Conservation (phyloP, 345 rosid genomes). For the Euphorbia lathyris region DNA sequence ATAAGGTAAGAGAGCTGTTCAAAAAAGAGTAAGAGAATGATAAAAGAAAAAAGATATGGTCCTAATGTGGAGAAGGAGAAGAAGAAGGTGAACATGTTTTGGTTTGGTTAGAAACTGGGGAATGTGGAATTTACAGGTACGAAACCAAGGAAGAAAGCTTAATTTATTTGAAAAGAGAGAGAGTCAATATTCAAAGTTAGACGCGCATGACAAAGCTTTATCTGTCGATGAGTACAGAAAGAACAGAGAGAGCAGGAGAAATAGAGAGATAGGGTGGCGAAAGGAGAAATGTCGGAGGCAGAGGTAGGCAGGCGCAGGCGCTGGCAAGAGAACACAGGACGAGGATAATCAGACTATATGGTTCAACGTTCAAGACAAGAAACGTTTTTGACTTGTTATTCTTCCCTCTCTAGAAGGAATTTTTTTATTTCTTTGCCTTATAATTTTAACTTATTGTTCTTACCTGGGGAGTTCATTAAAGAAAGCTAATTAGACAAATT, state of each 20-base stretch:
- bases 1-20: conserved; percentile 60
- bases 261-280: background rate
- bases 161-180: background rate
- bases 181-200: background rate
- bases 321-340: too few relatives aligned
- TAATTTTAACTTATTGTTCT: too few relatives aligned
- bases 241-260: background rate
- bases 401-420: too few relatives aligned
- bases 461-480: too few relatives aligned
- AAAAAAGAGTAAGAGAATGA: conserved; percentile 34
- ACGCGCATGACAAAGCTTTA: background rate
- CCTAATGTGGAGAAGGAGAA: background rate
- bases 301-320: background rate
- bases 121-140: background rate
- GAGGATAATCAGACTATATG: too few relatives aligned
- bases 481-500: too few relatives aligned
- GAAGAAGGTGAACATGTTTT: background rate
- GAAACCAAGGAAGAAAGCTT: too few relatives aligned
- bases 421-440: too few relatives aligned
- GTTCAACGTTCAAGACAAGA: background rate
- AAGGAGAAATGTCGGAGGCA: background rate
- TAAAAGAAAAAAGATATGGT: conserved; percentile 32
- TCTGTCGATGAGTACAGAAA: background rate
- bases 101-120: background rate
- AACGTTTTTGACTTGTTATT: background rate